phyloP scores from a whole-genome alignment of 345 rosid genomes.

The Isatis tinctoria region DNA sequence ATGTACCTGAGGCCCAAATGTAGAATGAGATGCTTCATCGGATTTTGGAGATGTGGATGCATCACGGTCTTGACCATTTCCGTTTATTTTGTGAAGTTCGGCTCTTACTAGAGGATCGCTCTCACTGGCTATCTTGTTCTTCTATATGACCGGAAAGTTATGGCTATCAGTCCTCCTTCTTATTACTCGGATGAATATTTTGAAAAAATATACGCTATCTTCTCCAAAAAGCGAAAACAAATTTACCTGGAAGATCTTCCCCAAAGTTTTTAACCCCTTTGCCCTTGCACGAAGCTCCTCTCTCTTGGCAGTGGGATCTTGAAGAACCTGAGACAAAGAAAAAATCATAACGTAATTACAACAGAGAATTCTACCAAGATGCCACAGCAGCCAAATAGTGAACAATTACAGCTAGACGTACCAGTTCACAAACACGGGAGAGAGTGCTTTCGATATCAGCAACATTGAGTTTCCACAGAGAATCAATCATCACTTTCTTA shows the following conservation, averaged over 20 bases:
- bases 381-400: neutral
- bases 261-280: conserved; percentile 89
- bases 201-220: neutral
- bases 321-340: conserved; percentile 66
- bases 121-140: conserved; percentile 64
- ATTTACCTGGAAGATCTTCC: conserved; percentile 89
- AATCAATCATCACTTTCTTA: conserved; percentile 91
- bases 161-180: neutral
- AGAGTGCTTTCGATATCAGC: conserved; percentile 96
- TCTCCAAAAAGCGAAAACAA: neutral
- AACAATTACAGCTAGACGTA: conserved; percentile 33
- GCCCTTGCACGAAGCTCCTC: conserved; percentile 93
- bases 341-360: neutral
- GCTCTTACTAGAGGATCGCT: conserved; percentile 42
- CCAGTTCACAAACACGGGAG: conserved; percentile 95
- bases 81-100: conserved; percentile 48
- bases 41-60: conserved; percentile 47
- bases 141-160: conserved; percentile 39
- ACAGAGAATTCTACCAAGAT: conserved; percentile 20
- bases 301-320: conserved; percentile 74
- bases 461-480: conserved; percentile 96
- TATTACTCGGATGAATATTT: neutral
- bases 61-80: conserved; percentile 47
- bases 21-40: conserved; percentile 48
- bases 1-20: conserved; percentile 54